Conservation (phyloP, 1,284 basidiomycete species). For the Limonomyces culmigenus region DNA sequence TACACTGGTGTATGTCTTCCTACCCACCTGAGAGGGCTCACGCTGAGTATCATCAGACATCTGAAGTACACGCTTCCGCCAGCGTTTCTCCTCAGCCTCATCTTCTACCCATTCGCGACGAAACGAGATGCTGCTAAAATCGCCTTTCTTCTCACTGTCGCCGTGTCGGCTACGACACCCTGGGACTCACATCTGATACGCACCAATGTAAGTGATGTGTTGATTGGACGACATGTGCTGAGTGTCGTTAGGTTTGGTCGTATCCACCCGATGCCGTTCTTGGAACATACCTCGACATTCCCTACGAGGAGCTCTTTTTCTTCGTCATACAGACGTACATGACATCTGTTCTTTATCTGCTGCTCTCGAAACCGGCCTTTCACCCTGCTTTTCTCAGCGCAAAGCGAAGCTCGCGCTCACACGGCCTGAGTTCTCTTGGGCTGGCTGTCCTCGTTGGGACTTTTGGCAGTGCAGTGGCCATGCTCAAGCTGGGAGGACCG, state of each 20-base stretch:
- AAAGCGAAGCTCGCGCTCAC: background rate
- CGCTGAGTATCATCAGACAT: no score
- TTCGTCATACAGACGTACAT: constrained; percentile 15
- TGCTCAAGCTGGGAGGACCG: constrained; percentile 6
- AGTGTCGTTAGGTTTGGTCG: no score
- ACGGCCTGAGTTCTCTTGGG: background rate
- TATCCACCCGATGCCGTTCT: constrained; percentile 10
- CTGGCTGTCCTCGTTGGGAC: constrained; percentile 3
- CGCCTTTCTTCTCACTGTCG: constrained; percentile 3
- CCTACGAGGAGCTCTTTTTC: constrained; percentile 15
- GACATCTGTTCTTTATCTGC: constrained; percentile 11
- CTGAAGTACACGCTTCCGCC: background rate
- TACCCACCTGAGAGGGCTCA: no score
- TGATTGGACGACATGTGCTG: no score
- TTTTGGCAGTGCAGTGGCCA: constrained; percentile 6
- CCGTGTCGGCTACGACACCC: constrained; percentile 9
- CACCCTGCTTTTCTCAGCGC: constrained; percentile 8
- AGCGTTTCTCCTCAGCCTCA: background rate
- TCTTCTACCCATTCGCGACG: background rate
- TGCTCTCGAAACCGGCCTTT: constrained; percentile 10
- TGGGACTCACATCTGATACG: constrained; percentile 13
- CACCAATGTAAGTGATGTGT: no score
- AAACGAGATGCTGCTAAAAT: background rate
- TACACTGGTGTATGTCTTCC: no score
- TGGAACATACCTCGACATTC: constrained; percentile 10